These are phyloP conservation scores for Selenicereus undatus DNA, from an alignment of 148 eudicot genomes.

Conservation along the genomic window DNA sequence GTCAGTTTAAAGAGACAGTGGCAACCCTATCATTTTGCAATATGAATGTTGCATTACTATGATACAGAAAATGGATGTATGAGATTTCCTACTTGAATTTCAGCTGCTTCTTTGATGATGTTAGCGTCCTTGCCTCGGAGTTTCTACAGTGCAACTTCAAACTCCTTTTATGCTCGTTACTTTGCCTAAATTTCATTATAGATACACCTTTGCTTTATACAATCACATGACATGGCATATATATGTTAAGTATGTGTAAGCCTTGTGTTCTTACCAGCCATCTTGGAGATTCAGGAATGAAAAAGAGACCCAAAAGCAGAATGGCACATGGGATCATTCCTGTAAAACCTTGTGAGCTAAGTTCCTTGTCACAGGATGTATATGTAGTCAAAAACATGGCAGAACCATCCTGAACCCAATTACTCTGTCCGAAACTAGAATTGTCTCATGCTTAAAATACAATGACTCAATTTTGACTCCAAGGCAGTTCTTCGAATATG, in stretches of 20 bases:
- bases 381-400: no score
- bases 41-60: not conserved
- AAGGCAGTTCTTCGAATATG: no score
- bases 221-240: not conserved
- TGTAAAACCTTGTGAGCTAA: conserved; percentile 36
- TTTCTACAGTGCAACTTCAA: conserved; percentile 55
- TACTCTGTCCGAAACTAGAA: no score
- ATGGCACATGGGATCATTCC: conserved; percentile 75
- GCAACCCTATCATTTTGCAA: not conserved
- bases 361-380: not conserved
- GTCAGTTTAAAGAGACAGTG: conserved; percentile 15
- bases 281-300: conserved; percentile 95
- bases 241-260: not conserved
- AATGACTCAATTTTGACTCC: no score
- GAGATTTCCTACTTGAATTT: conserved; percentile 52
- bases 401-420: no score
- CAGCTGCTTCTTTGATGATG: conserved; percentile 68
- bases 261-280: conserved; percentile 71
- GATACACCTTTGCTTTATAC: not conserved
- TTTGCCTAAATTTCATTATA: conserved; percentile 51
- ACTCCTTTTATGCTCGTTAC: conserved; percentile 54
- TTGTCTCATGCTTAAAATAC: no score
- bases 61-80: not conserved
- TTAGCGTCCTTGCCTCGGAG: conserved; percentile 75
- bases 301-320: conserved; percentile 60